Conservation (phyloP, 192 early-diverging fungal species). For the Lobosporangium transversale region DNA sequence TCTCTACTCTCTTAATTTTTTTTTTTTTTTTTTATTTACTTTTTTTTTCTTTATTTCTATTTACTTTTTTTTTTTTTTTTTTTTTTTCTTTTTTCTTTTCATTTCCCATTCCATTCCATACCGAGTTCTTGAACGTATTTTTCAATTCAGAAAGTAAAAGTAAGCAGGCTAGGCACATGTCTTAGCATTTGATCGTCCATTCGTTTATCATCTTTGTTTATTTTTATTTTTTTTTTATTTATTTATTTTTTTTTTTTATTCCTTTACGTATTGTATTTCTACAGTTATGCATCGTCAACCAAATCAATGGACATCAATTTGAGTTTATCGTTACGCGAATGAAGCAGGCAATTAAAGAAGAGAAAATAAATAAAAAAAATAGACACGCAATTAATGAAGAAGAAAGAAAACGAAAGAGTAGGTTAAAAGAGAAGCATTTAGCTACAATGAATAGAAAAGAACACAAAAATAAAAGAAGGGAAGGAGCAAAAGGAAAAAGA, state of each 20-base stretch:
- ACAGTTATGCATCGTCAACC: no score
- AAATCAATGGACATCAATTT: no score
- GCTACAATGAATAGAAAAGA: neutral
- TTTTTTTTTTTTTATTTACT: neutral
- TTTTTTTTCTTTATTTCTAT: conserved; percentile 3
- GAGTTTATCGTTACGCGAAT: conserved; percentile 15
- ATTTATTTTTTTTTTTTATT: no score
- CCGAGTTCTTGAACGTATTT: neutral
- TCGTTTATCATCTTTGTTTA: no score
- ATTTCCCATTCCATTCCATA: conserved; percentile 20
- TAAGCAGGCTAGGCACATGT: no score
- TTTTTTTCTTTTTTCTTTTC: conserved; percentile 8
- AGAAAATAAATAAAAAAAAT: neutral
- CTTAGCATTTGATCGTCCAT: no score
- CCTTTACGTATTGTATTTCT: no score
- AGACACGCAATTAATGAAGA: neutral
- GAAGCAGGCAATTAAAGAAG: neutral
- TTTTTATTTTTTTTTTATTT: no score
- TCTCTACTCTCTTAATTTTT: neutral
- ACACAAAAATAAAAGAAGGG: neutral
- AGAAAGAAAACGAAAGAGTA: neutral
- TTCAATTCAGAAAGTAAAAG: conserved; percentile 12
- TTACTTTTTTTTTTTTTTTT: neutral
- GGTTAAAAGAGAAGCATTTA: neutral
- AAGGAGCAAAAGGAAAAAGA: no score